These are phyloP conservation scores for Inonotus hispidus DNA, from an alignment of 1,284 basidiomycete species.

Conservation along the genomic window DNA sequence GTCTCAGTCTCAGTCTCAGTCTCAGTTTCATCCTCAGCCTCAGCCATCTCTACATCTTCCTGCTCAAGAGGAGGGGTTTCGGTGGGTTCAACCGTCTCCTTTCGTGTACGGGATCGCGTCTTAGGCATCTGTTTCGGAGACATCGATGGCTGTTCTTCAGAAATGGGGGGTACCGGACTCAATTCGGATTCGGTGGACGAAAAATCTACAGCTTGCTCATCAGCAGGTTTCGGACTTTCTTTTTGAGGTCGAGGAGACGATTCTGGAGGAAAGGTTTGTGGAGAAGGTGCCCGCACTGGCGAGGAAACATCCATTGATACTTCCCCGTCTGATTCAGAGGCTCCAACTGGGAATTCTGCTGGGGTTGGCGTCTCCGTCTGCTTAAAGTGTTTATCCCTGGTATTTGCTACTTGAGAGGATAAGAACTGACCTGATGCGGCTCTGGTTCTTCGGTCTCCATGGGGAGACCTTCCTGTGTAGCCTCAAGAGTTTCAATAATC, in stretches of 20 bases:
- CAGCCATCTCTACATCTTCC: conserved; percentile 5
- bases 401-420: not conserved
- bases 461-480: not conserved
- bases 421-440: not conserved
- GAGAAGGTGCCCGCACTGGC: not conserved
- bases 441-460: not conserved
- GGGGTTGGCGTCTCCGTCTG: not conserved
- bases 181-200: not conserved
- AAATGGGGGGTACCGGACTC: not conserved
- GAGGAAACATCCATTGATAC: conserved; percentile 9
- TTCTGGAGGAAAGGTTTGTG: not conserved
- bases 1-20: conserved; percentile 6
- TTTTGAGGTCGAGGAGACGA: not conserved
- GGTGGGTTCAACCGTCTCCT: conserved; percentile 21
- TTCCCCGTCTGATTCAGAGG: not conserved
- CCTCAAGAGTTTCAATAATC: not conserved
- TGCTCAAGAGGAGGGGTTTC: conserved; percentile 21
- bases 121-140: not conserved
- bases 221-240: not conserved
- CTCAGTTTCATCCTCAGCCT: conserved; percentile 6
- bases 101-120: not conserved
- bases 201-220: not conserved
- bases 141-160: conserved; percentile 4
- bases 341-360: not conserved
- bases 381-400: not conserved